A percentile compares a stretch with the other conserved stretches of the same genome.
These are phyloP conservation scores for Circinella minor DNA, from an alignment of 371 early-diverging fungal genomes.

Conservation along the genomic window DNA sequence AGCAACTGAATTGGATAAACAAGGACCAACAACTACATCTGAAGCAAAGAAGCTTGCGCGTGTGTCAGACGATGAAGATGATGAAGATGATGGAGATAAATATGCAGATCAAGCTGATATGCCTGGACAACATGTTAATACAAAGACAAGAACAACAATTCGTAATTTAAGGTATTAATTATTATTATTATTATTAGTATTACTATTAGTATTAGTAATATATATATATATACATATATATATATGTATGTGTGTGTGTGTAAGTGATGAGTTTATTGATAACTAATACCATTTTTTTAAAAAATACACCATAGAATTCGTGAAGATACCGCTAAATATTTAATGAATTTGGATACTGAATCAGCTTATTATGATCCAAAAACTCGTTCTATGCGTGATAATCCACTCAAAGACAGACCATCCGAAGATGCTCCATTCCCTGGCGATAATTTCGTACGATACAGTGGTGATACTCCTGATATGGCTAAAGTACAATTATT, in stretches of 20 bases:
- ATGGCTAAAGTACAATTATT: conserved; percentile 87
- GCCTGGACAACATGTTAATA: conserved; percentile 90
- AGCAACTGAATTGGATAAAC: conserved; percentile 77
- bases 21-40: conserved; percentile 57
- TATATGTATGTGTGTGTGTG: neutral
- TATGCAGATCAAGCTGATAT: conserved; percentile 91
- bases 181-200: neutral
- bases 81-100: conserved; percentile 87
- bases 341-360: conserved; percentile 91
- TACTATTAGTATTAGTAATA: too few species aligned
- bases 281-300: too few species aligned
- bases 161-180: conserved; percentile 82
- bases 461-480: conserved; percentile 82
- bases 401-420: conserved; percentile 78
- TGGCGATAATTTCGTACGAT: conserved; percentile 94
- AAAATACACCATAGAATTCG: conserved; percentile 79
- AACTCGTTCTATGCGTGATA: conserved; percentile 97
- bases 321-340: conserved; percentile 98
- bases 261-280: neutral
- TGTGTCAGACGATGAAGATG: conserved; percentile 70
- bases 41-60: conserved; percentile 61
- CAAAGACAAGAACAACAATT: conserved; percentile 92
- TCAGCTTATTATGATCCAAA: conserved; percentile 99
- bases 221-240: too few species aligned
- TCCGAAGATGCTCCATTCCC: conserved; percentile 65